phyloP scores from a whole-genome alignment of 345 rosid genomes.

The Odontarrhena argentea region DNA sequence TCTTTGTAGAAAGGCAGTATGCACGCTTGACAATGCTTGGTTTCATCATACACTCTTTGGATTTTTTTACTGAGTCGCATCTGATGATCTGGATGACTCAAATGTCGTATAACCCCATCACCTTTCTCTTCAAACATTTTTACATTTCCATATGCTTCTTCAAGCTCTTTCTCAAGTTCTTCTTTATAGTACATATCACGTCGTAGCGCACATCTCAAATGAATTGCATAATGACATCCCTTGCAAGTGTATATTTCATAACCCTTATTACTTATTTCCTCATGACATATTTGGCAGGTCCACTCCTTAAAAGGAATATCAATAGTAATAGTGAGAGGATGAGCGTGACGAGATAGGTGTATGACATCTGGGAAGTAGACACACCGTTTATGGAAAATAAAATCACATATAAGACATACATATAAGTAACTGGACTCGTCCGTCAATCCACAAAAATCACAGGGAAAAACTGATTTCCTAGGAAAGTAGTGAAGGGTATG shows the following conservation, averaged over 20 bases:
- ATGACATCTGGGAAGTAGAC: neutral
- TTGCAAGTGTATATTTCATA: constrained; percentile 20
- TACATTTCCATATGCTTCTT: neutral
- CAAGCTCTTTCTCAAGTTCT: constrained; percentile 8
- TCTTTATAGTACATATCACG: neutral
- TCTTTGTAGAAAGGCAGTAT: neutral
- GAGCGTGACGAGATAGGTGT: neutral
- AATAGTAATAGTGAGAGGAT: neutral
- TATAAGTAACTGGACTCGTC: neutral
- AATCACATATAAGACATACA: neutral
- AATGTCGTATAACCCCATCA: constrained; percentile 12
- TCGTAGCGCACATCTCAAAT: constrained; percentile 10
- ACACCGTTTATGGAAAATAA: neutral
- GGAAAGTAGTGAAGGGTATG: constrained; percentile 21
- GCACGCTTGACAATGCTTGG: constrained; percentile 21
- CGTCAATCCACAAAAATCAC: constrained; percentile 12
- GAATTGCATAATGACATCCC: neutral
- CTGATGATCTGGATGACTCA: neutral
- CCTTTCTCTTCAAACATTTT: constrained; percentile 7
- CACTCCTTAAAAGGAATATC: neutral
- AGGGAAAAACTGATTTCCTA: neutral
- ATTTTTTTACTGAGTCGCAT: neutral
- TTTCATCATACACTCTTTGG: neutral
- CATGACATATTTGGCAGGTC: neutral
- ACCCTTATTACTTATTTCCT: neutral